Evolutionary conservation across 345 rosid species (phyloP), one percentile per base, ranked within the genome.

Genomic region (Boechera divaricarpa): DNA sequence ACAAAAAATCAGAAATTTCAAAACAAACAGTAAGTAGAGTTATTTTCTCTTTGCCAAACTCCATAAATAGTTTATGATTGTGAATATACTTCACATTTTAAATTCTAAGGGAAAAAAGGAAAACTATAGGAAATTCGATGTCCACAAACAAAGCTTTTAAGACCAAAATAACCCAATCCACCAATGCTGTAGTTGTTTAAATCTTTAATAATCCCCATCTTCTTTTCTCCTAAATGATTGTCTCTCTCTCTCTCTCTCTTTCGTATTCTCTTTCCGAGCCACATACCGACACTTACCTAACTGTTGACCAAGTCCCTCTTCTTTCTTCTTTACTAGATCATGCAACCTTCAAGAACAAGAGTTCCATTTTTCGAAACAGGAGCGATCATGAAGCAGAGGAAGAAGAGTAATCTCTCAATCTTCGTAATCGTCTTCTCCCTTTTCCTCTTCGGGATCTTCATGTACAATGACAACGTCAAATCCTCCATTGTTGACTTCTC

Each of bases 401-500:
- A 86, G 51, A 87, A 44, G 87, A 87, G 71, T 79, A 85, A 88
- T 71, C 84, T 90, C 41, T 88, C 97, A 0, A 73, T 90, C n/a
- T 88, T 87, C n/a, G 79, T 83, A n/a, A 83, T 87, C 9, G 74
- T 77, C 48, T 82, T 82, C 70, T 87, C 90, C 1, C 76, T 89
- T 0, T 85, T 92, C 56, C 72, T 95, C 33, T 89, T 95, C 21
- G 96, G 91, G 60, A 74, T 85, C 39, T 83, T 88, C 80, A 82
- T 88, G 81, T 88, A 90, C 86, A 86, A 82, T 59, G 89, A 90
- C 70, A 88, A 90, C 63, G 80, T 90, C 65, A 88, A 86, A 72
- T 87, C 95, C 61, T 87, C 97, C 63, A 82, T 89, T 1, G 86
- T 89, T 0, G 86, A 87, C 54, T 91, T 90, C 48, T 13, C 48